Base-by-base conservation (phyloP, 495 filamentous ascomycete genomes). In the Aspergillus olivimuriae region DNA sequence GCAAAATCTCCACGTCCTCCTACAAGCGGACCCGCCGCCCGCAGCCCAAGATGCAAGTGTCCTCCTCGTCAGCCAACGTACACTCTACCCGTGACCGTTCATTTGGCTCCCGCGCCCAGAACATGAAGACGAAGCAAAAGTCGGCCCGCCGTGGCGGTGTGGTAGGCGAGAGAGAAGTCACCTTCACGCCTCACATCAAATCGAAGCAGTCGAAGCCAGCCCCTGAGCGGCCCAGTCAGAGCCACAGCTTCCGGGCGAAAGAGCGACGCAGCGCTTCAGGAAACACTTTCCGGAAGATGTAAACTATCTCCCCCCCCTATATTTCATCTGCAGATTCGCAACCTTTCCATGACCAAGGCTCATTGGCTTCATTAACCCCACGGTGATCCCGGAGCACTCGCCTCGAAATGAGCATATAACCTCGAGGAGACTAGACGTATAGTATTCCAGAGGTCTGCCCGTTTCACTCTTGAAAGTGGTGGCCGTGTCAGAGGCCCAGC, bases 141-240 rank as follows among this genome's bases (percentile, higher is more conserved):
- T 76, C 74, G 42, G 34, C 48, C 2, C 69, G 70, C 18, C 63
- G 61, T 3, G 69, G 72, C 31, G 77, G 78, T 15, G 76, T 84
- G 2, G 79, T 86, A 18, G 92, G 94, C 8, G 94, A 96, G 62
- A 75, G 83, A 54, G 80, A 92, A 60, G 69, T 97, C 38, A 87
- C 87, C 15, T 97, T 96, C 69, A 80, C 81, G 42, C 86, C 86
- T 15, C 68, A 73, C 30, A 72, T 66, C 31, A 82, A 75, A 48
- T 77, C 65, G 41, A 81, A 75, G 56, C 40, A 50, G 43, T 51
- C 53, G 34, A 53, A 46, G 21, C 53, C 60, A 44, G 50, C 55
- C 11, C 61, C 60, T 30, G 63, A 58, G 14, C 53, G 46, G 10
- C 57, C 60, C 38, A 47, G 62, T 23, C 52, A 57, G 38, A 52